Conservation (phyloP, 148 eudicot genomes). For the Beta vulgaris region DNA sequence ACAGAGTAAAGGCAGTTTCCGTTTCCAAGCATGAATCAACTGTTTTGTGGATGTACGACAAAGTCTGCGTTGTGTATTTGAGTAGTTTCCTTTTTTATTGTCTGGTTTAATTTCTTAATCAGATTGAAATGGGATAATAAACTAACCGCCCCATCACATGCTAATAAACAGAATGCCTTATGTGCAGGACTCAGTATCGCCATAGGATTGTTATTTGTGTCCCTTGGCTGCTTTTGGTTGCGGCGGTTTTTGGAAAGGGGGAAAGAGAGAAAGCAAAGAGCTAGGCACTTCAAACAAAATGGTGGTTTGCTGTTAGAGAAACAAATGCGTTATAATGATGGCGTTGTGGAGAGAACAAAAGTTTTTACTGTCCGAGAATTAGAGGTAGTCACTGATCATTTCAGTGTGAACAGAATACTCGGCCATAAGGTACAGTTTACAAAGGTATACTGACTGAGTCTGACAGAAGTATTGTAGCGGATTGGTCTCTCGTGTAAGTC, state of each 20-base stretch:
- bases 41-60: too few species aligned
- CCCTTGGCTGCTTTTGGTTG: neutral
- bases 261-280: slow-evolving; percentile 13
- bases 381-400: slow-evolving; percentile 21
- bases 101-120: too few species aligned
- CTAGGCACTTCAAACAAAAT: slow-evolving; percentile 17
- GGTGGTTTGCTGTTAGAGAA: slow-evolving; percentile 23
- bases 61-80: too few species aligned
- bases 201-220: slow-evolving; percentile 6
- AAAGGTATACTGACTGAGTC: slow-evolving; percentile 27
- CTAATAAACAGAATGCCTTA: too few species aligned
- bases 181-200: slow-evolving; percentile 16
- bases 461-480: slow-evolving; percentile 27
- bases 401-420: slow-evolving; percentile 20
- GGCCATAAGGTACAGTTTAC: slow-evolving; percentile 29
- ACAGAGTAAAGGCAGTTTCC: too few species aligned
- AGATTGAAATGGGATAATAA: too few species aligned
- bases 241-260: neutral
- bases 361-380: slow-evolving; percentile 19
- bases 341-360: slow-evolving; percentile 22
- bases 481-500: slow-evolving; percentile 25
- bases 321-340: slow-evolving; percentile 13
- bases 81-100: too few species aligned
- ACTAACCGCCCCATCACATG: too few species aligned
- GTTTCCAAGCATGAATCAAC: too few species aligned